Conservation (phyloP, 371 early-diverging fungal genomes). For the Apophysomyces variabilis region DNA sequence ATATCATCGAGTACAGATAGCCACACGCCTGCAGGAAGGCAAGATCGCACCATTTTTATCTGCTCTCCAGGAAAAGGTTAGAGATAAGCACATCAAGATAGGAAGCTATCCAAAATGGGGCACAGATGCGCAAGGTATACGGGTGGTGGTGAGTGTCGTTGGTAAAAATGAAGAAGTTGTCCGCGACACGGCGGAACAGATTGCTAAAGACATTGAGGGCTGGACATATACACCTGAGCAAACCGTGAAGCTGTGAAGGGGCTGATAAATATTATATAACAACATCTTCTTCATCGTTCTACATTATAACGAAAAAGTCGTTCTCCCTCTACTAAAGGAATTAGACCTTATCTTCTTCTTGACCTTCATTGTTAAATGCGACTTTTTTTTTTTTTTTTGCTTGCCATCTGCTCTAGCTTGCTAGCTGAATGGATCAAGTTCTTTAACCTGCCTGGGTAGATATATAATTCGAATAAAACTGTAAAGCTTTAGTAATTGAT, state of each 20-base stretch:
- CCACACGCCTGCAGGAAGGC: constrained; percentile 57
- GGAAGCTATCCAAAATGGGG: constrained; percentile 76
- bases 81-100: constrained; percentile 54
- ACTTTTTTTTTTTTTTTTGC: neutral
- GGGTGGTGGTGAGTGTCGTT: constrained; percentile 58
- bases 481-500: too few species aligned
- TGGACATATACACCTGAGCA: constrained; percentile 19
- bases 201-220: constrained; percentile 28
- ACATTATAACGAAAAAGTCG: constrained; percentile 1
- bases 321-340: neutral
- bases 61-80: constrained; percentile 47
- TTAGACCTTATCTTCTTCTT: neutral
- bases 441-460: too few species aligned
- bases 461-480: too few species aligned
- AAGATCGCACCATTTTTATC: constrained; percentile 60
- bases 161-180: constrained; percentile 48
- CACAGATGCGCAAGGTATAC: constrained; percentile 27
- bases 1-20: constrained; percentile 61
- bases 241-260: neutral
- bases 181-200: constrained; percentile 23
- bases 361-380: neutral
- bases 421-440: too few species aligned
- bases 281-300: neutral
- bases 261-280: too few species aligned
- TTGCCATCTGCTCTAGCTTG: too few species aligned